Evolutionary conservation across 805 yeast species (phyloP).

Genomic region (Ogataea ganodermae): DNA sequence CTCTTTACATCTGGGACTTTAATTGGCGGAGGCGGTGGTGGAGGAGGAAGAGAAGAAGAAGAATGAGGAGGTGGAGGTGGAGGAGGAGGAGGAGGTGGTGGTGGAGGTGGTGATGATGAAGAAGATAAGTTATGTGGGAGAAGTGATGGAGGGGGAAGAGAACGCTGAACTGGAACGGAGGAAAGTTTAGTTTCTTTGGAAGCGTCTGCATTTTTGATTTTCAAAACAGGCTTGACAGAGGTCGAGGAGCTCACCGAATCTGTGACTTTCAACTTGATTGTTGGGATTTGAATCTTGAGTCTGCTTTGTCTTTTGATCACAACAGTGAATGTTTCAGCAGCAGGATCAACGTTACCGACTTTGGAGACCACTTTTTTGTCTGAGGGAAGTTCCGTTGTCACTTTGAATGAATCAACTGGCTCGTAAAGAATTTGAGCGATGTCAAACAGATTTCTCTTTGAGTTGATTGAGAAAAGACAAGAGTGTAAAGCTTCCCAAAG

Average conservation of each 20-base stretch:
- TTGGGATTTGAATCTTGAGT: constrained; percentile 51
- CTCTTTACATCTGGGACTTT: constrained; percentile 6
- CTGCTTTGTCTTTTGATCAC: constrained; percentile 59
- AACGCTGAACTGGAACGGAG: too few species aligned
- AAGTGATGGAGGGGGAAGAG: too few species aligned
- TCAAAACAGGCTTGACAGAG: constrained; percentile 17
- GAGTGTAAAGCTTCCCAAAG: constrained; percentile 74
- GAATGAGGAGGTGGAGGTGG: constrained; percentile 1
- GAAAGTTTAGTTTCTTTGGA: constrained; percentile 11
- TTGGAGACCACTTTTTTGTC: constrained; percentile 66
- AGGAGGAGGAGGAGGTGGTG: not conserved
- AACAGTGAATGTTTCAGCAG: constrained; percentile 46
- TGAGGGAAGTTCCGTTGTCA: constrained; percentile 65
- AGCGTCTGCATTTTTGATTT: constrained; percentile 18
- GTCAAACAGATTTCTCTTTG: constrained; percentile 63
- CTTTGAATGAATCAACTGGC: constrained; percentile 60
- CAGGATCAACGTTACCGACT: constrained; percentile 30
- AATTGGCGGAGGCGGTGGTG: constrained; percentile 2
- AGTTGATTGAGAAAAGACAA: constrained; percentile 57
- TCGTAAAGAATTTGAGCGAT: constrained; percentile 65
- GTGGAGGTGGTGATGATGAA: not conserved
- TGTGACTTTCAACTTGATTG: constrained; percentile 29
- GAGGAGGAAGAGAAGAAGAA: not conserved
- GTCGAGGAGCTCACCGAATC: constrained; percentile 13
- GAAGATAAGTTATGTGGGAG: too few species aligned